Conservation (phyloP, 2,329 filamentous ascomycete genomes). For the Macrophomina tecta region DNA sequence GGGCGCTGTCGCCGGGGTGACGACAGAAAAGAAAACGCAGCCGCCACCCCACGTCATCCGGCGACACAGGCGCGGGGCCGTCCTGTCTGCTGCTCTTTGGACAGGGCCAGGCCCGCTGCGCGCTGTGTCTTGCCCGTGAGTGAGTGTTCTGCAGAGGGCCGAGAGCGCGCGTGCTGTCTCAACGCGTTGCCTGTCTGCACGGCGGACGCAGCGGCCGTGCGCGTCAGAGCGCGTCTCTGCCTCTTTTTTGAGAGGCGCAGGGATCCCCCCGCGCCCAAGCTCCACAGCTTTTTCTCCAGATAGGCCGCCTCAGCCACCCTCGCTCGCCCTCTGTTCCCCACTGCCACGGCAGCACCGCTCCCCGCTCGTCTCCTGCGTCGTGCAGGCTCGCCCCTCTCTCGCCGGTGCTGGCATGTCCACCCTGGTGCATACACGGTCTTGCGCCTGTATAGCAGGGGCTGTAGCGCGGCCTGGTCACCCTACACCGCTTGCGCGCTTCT, state of each 20-base stretch:
- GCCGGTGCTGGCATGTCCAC: constrained; percentile 4
- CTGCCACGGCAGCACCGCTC: constrained; percentile 4
- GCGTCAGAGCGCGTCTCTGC: constrained; percentile 5
- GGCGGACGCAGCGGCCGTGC: constrained; percentile 8
- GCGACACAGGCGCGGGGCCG: constrained; percentile 8
- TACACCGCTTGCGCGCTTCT: neutral
- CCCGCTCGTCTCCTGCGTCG: neutral
- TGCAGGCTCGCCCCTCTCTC: neutral
- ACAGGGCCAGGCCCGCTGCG: neutral
- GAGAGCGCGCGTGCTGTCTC: neutral
- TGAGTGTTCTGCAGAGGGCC: neutral
- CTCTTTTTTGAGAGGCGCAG: constrained; percentile 10
- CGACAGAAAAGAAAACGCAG: neutral
- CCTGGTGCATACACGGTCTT: constrained; percentile 1
- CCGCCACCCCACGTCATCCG: neutral
- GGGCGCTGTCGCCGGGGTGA: constrained; percentile 5
- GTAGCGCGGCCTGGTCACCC: neutral
- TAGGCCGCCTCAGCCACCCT: neutral
- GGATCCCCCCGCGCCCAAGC: constrained; percentile 4
- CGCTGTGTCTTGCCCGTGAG: neutral
- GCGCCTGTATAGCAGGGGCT: constrained; percentile 8
- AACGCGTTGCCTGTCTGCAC: neutral
- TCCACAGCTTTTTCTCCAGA: constrained; percentile 13
- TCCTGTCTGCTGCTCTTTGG: neutral
- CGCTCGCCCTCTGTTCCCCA: neutral